phyloP scores from a whole-genome alignment of 2,329 filamentous ascomycete species.

The Pseudogymnoascus sp. region DNA sequence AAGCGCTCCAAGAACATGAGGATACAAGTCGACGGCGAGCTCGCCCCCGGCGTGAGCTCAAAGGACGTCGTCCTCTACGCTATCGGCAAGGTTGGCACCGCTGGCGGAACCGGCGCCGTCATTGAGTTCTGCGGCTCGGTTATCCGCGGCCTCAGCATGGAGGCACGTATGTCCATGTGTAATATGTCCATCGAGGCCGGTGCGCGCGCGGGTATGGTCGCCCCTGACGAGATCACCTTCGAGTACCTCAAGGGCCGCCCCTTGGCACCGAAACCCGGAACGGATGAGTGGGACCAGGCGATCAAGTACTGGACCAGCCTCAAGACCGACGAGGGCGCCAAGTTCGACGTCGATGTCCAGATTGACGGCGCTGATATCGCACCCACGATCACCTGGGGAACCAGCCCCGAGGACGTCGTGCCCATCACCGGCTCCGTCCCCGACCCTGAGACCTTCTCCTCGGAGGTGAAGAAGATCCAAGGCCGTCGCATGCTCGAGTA shows the following conservation, averaged over 20 bases:
- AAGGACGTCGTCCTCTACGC: slow-evolving; percentile 92
- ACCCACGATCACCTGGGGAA: slow-evolving; percentile 94
- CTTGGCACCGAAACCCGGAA: slow-evolving; percentile 75
- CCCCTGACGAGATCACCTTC: slow-evolving; percentile 87
- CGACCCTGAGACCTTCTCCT: slow-evolving; percentile 76
- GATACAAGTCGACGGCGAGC: slow-evolving; percentile 85
- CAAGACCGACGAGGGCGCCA: slow-evolving; percentile 77
- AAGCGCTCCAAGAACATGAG: slow-evolving; percentile 98
- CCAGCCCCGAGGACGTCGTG: slow-evolving; percentile 91
- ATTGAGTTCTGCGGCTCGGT: slow-evolving; percentile 97
- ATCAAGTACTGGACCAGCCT: slow-evolving; percentile 80
- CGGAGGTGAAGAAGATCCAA: slow-evolving; percentile 69
- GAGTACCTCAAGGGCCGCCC: slow-evolving; percentile 91
- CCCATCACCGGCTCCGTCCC: slow-evolving; percentile 88
- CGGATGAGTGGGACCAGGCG: slow-evolving; percentile 83
- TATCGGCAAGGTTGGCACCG: slow-evolving; percentile 90
- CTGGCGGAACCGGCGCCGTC: slow-evolving; percentile 86
- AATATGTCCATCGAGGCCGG: slow-evolving; percentile 99
- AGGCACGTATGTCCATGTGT: slow-evolving; percentile 97
- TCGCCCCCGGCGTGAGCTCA: slow-evolving; percentile 84
- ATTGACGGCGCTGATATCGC: slow-evolving; percentile 89
- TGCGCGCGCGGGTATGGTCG: slow-evolving; percentile 92
- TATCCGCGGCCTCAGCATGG: slow-evolving; percentile 83
- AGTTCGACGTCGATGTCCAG: slow-evolving; percentile 81
- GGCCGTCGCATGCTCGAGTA: slow-evolving; percentile 83